Conservation (phyloP, 257 asterid species). For the Parsonsia alboflavescens region DNA sequence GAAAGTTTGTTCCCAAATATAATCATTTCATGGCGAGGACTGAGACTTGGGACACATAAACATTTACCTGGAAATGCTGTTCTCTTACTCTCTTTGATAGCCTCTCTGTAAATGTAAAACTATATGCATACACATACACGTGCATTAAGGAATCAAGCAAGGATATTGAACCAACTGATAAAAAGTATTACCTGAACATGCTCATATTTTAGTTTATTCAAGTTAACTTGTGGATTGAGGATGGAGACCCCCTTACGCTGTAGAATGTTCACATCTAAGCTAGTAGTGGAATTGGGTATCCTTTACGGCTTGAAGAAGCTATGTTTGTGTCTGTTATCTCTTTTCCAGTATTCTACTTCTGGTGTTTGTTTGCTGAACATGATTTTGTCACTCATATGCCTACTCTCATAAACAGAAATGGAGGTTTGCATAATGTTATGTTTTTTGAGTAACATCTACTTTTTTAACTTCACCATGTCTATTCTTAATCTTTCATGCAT, state of each 20-base stretch:
- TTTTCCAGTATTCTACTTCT: neutral
- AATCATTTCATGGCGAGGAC: neutral
- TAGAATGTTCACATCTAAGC: neutral
- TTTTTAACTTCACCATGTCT: neutral
- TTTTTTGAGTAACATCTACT: neutral
- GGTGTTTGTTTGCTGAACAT: neutral
- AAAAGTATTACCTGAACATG: neutral
- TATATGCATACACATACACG: too few relatives aligned
- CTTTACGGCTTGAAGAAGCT: neutral
- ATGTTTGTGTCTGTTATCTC: neutral
- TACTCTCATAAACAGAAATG: neutral
- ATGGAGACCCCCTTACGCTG: neutral
- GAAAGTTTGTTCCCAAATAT: neutral
- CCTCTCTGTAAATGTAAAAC: neutral
- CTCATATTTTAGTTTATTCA: neutral
- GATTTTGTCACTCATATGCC: neutral
- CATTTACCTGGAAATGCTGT: neutral
- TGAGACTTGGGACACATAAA: too few relatives aligned
- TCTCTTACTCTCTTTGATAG: neutral
- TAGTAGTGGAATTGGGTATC: neutral
- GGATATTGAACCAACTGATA: neutral
- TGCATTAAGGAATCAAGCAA: neutral
- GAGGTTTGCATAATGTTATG: neutral
- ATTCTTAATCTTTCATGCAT: neutral
- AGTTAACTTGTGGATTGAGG: neutral